These are phyloP conservation scores for Davidsoniella virescens DNA, from an alignment of 2,329 filamentous ascomycete species.

Conservation along the genomic window DNA sequence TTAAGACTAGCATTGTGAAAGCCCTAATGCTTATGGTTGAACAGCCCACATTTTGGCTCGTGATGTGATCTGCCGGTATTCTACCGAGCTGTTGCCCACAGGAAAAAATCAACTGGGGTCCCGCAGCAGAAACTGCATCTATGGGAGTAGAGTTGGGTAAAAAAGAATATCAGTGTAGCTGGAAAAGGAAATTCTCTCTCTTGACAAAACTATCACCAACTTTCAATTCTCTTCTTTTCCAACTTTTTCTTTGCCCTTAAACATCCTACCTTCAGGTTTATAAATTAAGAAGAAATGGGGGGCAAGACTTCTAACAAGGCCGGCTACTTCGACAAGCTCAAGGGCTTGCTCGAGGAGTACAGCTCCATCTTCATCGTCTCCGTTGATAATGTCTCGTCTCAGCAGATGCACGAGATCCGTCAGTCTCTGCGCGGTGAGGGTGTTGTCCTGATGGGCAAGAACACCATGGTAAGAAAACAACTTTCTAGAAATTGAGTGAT, in stretches of 20 bases:
- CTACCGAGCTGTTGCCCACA: constrained; percentile 7
- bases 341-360: constrained; percentile 91
- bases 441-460: constrained; percentile 99
- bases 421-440: constrained; percentile 74
- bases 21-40: constrained; percentile 22
- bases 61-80: constrained; percentile 1
- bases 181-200: constrained; percentile 8
- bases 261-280: constrained; percentile 77
- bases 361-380: constrained; percentile 93
- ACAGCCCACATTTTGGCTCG: constrained; percentile 10
- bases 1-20: background rate
- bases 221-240: constrained; percentile 9
- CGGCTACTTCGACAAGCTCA: constrained; percentile 99
- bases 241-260: constrained; percentile 56
- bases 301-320: constrained; percentile 90
- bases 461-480: constrained; percentile 71
- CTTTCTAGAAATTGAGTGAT: no score
- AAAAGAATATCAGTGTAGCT: background rate
- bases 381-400: constrained; percentile 99
- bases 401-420: constrained; percentile 99
- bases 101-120: background rate
- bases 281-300: constrained; percentile 89
- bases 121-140: background rate
- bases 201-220: constrained; percentile 19
- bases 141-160: constrained; percentile 5